Base-by-base conservation (phyloP, 2,329 filamentous ascomycete species). In the Neofusicoccum umdonicola region DNA sequence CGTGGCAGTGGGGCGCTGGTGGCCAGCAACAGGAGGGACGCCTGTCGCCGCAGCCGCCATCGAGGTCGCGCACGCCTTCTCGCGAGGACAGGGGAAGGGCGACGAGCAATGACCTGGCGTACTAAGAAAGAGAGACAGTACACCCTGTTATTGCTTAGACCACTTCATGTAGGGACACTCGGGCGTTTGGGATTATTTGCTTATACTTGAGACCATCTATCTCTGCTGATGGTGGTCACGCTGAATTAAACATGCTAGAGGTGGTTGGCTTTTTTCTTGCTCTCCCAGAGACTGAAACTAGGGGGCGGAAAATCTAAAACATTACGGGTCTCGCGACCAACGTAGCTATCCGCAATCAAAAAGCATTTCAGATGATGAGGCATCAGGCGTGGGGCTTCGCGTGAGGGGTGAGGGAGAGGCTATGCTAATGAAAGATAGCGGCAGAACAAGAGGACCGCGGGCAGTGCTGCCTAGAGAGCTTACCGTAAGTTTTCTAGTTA, bases 1-100 rank as follows among this genome's bases (percentile, higher is more conserved):
- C 82, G 7, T 84, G 82, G 82, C 78, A 77, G 63, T 84, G 82
- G 81, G 58, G 45, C 3, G 52, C 52, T 3, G 42, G 31, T 7
- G 31, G 15, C 31, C 37, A 34, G 22, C 60, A 62, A 22, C 17
- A 52, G 39, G 37, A 50, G 17, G 47, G 27, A 9, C 35, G 44
- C 37, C 22, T 51, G 22, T 54, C 47, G 17, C 45, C 22, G 42
- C 50, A 54, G 41, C 39, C 48, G 39, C 41, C 50, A 12, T 50
- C 56, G 27, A 52, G 63, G 54, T 52, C 50, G 31, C 61, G 61
- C 61, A 62, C 52, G 37, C 63, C 52, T 22, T 65, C 63, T 11
- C 48, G 56, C 15, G 63, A 65, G 56, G 45, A 62, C n/a, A 52
- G 47, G 45, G 63, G 19, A n/a, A 62, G 56, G 34, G n/a, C 63